Evolutionary conservation across 352 stramenopile genomes (phyloP).

Genomic region (Saprolegnia diclina): DNA sequence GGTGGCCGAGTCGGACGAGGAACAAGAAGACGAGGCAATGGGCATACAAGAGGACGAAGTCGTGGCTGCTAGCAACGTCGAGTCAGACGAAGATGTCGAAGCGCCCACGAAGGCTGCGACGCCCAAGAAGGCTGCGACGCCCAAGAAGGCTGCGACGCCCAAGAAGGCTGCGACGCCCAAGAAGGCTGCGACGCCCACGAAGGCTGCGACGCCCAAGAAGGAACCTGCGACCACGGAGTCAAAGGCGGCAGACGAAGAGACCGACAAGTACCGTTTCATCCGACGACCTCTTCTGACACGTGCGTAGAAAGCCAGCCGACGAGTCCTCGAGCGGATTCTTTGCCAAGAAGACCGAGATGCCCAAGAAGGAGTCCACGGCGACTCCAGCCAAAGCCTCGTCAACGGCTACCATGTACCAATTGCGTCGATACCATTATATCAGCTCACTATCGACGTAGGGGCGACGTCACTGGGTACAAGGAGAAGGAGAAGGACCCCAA

Average conservation of each 20-base stretch:
- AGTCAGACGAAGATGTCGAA: neutral
- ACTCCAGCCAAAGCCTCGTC: neutral
- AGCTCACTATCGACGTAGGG: neutral
- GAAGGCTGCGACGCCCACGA: neutral
- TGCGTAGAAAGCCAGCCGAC: too few relatives aligned
- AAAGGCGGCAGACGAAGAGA: neutral
- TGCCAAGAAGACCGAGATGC: neutral
- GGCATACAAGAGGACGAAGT: too few relatives aligned
- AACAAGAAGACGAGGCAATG: too few relatives aligned
- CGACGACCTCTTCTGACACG: neutral
- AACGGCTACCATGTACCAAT: too few relatives aligned
- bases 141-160: too few relatives aligned
- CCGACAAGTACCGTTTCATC: neutral
- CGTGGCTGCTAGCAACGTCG: neutral
- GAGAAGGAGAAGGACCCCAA: slow-evolving; percentile 21
- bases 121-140: neutral
- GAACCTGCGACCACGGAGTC: neutral
- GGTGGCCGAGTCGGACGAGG: neutral
- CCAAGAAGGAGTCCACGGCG: neutral
- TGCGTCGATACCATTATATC: neutral
- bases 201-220: neutral
- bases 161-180: neutral
- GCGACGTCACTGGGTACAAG: slow-evolving; percentile 8
- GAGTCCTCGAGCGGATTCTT: neutral
- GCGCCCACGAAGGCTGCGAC: neutral